These are phyloP conservation scores for Eucalyptus marginata DNA, from an alignment of 345 rosid genomes.

Conservation along the genomic window DNA sequence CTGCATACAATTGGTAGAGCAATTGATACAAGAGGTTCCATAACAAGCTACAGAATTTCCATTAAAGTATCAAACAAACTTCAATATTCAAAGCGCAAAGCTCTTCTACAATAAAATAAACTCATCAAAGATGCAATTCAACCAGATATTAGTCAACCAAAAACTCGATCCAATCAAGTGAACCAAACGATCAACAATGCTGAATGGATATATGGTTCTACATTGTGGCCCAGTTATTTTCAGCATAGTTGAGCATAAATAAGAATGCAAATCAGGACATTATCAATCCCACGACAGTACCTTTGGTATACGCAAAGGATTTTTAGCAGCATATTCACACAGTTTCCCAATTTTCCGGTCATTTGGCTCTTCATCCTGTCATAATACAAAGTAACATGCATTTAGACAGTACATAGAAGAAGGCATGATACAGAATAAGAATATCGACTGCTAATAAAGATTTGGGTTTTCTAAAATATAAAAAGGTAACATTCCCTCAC, in stretches of 20 bases:
- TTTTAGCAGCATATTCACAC: slow-evolving; percentile 90
- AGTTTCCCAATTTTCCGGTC: slow-evolving; percentile 87
- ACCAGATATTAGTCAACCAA: neutral
- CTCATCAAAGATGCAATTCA: neutral
- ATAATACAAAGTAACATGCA: neutral
- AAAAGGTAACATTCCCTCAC: neutral
- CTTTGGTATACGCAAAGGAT: slow-evolving; percentile 92
- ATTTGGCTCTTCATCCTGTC: slow-evolving; percentile 84
- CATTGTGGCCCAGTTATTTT: neutral
- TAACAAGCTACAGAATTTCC: neutral
- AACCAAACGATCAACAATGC: neutral
- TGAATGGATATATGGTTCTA: neutral
- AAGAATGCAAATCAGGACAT: neutral
- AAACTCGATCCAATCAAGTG: neutral
- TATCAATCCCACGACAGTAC: slow-evolving; percentile 22
- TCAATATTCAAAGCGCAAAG: neutral
- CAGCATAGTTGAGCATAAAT: neutral
- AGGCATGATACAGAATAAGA: neutral
- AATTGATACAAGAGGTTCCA: neutral
- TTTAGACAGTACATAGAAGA: neutral
- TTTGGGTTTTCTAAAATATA: neutral
- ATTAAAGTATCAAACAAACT: neutral
- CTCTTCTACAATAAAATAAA: neutral
- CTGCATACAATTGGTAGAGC: neutral
- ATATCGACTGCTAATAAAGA: neutral